Evolutionary conservation across 176 grass and related monocot genomes (phyloP), one percentile per base, ranked within the genome.

Genomic region (Musa beccarii): DNA sequence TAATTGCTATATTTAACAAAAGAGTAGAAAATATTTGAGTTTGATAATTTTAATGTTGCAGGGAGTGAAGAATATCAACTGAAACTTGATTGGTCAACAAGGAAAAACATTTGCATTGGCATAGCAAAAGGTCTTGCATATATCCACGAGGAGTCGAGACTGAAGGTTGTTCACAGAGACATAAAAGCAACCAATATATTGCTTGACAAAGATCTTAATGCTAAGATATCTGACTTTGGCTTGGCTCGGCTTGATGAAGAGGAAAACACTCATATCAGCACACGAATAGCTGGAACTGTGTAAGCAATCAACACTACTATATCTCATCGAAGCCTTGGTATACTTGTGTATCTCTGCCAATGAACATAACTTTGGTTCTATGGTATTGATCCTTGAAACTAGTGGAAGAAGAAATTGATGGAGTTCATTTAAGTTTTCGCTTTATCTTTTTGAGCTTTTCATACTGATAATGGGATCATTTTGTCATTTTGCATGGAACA

Each of bases 121-220:
- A 71, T 71, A 71, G 69, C 49, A 20, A 71, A 51, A 71, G 69
- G 69, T 10, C 43, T 71, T 51, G 69, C 69, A 50, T 71, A 71
- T 71, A 14, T 71, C 49, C 49, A 71, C 11, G 69, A 71, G 69
- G 49, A 71, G 16, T 71, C 69, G 52, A 71, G 43, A 21, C 49
- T 71, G 34, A 71, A 71, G 52, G 10, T 71, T 22, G 50, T 72
- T 11, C 50, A 72, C 69, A 24, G 69, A 52, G 69, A 72, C 49
- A 72, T 72, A 23, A 72, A 72, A 53, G 17, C 69, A 14, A 72
- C 69, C 0, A 72, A 72, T 23, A 11, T 72, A 52, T 43, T 72
- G n/a, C 49, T 72, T 11, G 69, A 72, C 10, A 72, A 72, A 52
- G 69, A 72, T 72, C 49, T 72, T 53, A 72, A 72, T 6, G 15